Percentiles rank a stretch among this genome's conserved stretches.
Conservation (phyloP, 2,329 filamentous ascomycete species). For the Paecilomyces variotii region DNA sequence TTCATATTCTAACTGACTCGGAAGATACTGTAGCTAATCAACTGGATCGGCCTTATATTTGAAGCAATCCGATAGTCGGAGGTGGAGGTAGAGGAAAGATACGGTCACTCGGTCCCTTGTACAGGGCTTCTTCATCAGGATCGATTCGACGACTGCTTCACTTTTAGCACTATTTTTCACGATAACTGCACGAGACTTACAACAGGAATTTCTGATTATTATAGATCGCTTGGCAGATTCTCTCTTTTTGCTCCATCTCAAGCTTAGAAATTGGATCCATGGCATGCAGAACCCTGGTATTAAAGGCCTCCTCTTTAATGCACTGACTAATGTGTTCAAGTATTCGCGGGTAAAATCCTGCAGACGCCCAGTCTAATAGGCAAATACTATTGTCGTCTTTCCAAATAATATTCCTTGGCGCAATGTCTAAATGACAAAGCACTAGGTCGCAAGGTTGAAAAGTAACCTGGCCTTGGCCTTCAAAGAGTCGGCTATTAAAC, state of each 20-base stretch:
- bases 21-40: too few relatives aligned
- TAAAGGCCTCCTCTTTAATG: not conserved
- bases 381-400: not conserved
- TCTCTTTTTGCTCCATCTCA: not conserved
- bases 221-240: not conserved
- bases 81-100: too few relatives aligned
- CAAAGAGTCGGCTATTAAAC: constrained; percentile 12
- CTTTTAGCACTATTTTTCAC: not conserved
- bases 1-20: too few relatives aligned
- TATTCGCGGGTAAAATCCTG: not conserved
- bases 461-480: not conserved
- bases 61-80: too few relatives aligned
- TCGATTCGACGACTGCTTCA: not conserved
- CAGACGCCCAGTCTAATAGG: not conserved
- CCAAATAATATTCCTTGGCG: not conserved
- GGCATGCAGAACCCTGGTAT: not conserved
- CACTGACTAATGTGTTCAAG: not conserved
- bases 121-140: not conserved
- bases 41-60: too few relatives aligned
- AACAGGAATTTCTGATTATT: not conserved
- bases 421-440: not conserved
- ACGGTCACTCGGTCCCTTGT: not conserved
- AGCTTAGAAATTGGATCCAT: not conserved
- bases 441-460: not conserved
- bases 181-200: not conserved